Evolutionary conservation across 2,329 filamentous ascomycete genomes (phyloP).

Genomic region (Cyclaneusma minus): DNA sequence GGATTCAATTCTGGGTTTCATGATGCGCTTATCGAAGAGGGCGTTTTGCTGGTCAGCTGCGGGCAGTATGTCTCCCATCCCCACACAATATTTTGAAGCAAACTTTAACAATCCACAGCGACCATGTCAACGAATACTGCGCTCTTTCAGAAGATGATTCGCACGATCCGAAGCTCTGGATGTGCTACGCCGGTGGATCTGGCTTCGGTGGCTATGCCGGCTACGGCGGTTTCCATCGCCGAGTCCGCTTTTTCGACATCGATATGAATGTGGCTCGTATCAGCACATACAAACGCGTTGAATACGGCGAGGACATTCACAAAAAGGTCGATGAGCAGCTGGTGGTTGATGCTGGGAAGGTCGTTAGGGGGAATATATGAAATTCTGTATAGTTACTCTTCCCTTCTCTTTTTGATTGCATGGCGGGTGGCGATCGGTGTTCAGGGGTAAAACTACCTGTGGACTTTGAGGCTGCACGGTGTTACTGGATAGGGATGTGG

Average conservation of each 20-base stretch:
- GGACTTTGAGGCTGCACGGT: no score
- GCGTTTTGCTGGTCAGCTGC: conserved; percentile 74
- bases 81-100: not conserved
- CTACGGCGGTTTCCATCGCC: conserved; percentile 71
- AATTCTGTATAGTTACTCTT: no score
- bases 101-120: conserved; percentile 31
- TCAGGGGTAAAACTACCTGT: no score
- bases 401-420: no score
- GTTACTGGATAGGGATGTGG: no score
- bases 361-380: conserved; percentile 7
- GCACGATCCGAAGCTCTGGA: conserved; percentile 63
- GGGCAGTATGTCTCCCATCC: conserved; percentile 54
- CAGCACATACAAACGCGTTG: conserved; percentile 81
- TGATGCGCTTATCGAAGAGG: conserved; percentile 73
- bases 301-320: conserved; percentile 40
- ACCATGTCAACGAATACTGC: conserved; percentile 96
- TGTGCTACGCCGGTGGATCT: conserved; percentile 89
- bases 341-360: conserved; percentile 45
- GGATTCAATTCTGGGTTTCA: conserved; percentile 85
- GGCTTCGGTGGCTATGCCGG: conserved; percentile 94
- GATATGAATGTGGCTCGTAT: conserved; percentile 85
- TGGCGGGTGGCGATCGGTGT: no score
- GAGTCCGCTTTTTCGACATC: conserved; percentile 79
- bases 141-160: conserved; percentile 35
- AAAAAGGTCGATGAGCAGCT: conserved; percentile 46